Evolutionary conservation across 495 filamentous ascomycete species (phyloP).

Genomic region (Umbilicaria muhlenbergii): DNA sequence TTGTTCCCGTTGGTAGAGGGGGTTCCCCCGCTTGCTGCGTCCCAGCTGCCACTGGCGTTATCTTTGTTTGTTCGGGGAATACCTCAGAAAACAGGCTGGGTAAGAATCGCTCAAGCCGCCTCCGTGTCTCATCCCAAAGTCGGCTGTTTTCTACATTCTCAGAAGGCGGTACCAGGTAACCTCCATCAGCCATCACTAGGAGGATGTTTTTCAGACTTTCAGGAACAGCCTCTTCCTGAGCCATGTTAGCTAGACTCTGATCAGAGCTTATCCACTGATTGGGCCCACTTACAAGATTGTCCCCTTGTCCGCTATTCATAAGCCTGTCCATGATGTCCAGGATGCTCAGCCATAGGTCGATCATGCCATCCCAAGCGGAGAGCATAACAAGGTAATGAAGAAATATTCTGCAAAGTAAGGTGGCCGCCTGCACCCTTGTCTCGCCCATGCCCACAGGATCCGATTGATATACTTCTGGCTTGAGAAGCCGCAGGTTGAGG

Average conservation of each 20-base stretch:
- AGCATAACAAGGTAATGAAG: slow-evolving; percentile 80
- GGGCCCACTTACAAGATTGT: slow-evolving; percentile 54
- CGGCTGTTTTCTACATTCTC: slow-evolving; percentile 35
- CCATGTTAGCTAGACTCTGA: neutral
- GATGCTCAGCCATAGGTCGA: slow-evolving; percentile 84
- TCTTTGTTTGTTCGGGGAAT: slow-evolving; percentile 25
- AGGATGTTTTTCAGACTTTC: slow-evolving; percentile 95
- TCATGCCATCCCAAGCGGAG: slow-evolving; percentile 76
- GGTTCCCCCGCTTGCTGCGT: no score
- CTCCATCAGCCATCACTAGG: slow-evolving; percentile 84
- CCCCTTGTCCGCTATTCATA: slow-evolving; percentile 91
- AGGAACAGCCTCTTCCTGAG: slow-evolving; percentile 81
- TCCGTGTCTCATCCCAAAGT: slow-evolving; percentile 56
- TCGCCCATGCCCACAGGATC: slow-evolving; percentile 92
- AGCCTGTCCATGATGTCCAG: slow-evolving; percentile 89
- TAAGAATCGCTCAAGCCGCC: slow-evolving; percentile 76
- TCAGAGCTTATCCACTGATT: neutral
- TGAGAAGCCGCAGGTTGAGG: slow-evolving; percentile 74
- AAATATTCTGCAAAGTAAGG: slow-evolving; percentile 86
- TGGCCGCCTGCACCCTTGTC: slow-evolving; percentile 83
- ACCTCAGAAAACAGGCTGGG: slow-evolving; percentile 49
- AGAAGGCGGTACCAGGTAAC: slow-evolving; percentile 64
- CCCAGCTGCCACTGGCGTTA: slow-evolving; percentile 6
- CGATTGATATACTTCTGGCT: slow-evolving; percentile 88
- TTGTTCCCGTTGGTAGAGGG: no score